These are phyloP conservation scores for Coleophoma crateriformis DNA, from an alignment of 2,329 filamentous ascomycete species.

Conservation along the genomic window DNA sequence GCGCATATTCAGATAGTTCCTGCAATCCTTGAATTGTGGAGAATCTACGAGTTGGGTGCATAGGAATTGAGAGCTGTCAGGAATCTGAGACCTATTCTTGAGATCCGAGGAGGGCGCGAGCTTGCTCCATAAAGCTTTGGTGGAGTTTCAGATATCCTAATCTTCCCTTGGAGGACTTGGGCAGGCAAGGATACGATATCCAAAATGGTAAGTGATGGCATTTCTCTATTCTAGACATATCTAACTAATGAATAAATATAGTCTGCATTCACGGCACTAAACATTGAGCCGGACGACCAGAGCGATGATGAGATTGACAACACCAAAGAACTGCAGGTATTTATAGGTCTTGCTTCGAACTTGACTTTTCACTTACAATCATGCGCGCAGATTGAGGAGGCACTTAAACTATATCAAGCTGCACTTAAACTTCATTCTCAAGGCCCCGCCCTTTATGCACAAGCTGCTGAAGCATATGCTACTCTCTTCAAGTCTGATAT, in stretches of 20 bases:
- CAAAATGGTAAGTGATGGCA: not conserved
- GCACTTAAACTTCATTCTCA: conserved; percentile 89
- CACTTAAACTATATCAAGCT: conserved; percentile 87
- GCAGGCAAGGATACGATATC: too few species aligned
- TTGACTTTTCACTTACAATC: too few species aligned
- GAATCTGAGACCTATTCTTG: too few species aligned
- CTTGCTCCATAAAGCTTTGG: too few species aligned
- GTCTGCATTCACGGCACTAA: conserved; percentile 77
- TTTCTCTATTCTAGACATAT: not conserved
- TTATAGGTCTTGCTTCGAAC: not conserved
- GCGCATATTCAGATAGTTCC: too few species aligned
- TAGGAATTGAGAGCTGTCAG: too few species aligned
- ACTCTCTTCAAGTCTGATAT: conserved; percentile 87
- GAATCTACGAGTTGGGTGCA: too few species aligned
- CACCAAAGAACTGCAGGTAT: conserved; percentile 82
- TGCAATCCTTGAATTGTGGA: too few species aligned
- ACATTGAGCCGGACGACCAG: conserved; percentile 89
- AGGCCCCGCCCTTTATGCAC: conserved; percentile 67
- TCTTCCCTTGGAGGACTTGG: too few species aligned
- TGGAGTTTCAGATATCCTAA: too few species aligned
- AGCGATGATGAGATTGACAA: conserved; percentile 89
- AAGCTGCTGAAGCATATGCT: conserved; percentile 77
- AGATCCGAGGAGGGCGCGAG: too few species aligned
- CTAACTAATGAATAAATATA: not conserved
- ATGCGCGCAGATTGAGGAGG: conserved; percentile 71